Evolutionary conservation across 2,329 filamentous ascomycete species (phyloP).

Genomic region (Ophiostoma himal-ulmi): DNA sequence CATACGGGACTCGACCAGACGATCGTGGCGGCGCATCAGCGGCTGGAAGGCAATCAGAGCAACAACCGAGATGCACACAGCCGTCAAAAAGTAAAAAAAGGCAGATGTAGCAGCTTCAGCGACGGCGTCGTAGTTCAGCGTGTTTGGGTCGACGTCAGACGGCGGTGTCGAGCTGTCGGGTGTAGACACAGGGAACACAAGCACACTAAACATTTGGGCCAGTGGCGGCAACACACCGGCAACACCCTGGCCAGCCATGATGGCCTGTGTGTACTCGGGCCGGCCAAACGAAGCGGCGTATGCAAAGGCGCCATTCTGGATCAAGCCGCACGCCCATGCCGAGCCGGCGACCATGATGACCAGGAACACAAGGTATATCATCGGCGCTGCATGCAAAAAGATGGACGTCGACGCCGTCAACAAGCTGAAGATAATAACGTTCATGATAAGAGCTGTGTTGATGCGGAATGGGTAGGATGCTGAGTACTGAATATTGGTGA

Average conservation of each 20-base stretch:
- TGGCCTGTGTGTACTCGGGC: conserved; percentile 86
- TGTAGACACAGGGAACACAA: conserved; percentile 52
- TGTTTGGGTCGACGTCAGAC: conserved; percentile 20
- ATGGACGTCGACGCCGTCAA: conserved; percentile 72
- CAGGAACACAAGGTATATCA: conserved; percentile 71
- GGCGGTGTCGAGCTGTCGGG: background rate
- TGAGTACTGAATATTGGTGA: conserved; percentile 72
- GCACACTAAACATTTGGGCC: conserved; percentile 77
- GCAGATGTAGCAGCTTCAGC: conserved; percentile 58
- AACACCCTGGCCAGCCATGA: conserved; percentile 91
- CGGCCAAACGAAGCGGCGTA: conserved; percentile 81
- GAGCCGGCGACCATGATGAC: conserved; percentile 75
- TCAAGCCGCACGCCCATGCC: conserved; percentile 73
- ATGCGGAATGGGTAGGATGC: conserved; percentile 89
- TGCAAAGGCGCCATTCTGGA: conserved; percentile 91
- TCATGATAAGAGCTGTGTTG: conserved; percentile 67
- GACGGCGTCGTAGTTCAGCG: conserved; percentile 28
- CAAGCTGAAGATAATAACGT: conserved; percentile 68
- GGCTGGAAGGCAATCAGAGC: conserved; percentile 70
- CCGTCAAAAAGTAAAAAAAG: conserved; percentile 86
- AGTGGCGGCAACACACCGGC: conserved; percentile 85
- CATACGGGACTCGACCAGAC: conserved; percentile 46
- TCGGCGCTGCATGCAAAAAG: conserved; percentile 57
- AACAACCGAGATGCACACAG: conserved; percentile 65
- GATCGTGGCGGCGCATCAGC: conserved; percentile 57